Base-by-base conservation (phyloP, 2,329 filamentous ascomycete species). In the Leptographium galeiforme region DNA sequence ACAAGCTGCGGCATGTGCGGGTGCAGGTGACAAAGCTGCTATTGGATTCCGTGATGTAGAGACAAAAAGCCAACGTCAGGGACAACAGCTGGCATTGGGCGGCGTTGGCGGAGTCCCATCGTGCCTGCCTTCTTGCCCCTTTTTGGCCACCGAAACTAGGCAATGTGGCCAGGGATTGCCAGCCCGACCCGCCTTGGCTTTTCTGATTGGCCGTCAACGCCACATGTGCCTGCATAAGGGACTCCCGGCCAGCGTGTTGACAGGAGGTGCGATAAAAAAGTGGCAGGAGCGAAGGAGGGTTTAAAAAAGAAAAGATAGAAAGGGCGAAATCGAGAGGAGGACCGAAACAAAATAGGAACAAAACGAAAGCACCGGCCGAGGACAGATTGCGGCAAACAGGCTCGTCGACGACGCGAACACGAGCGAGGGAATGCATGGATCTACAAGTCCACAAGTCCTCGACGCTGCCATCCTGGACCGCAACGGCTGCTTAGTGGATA, bases 171-270 rank as follows among this genome's bases (percentile, higher is more conserved):
- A 45, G 50, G 53, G 53, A 48, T 48, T 36, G 36, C 30, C 47
- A 30, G 36, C 45, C 40, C 30, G 53, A 52, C 57, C 57, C 53
- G 53, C 53, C 39, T 33, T 39, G 30, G 47, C 16, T 16, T 18
- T 45, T 40, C 50, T 55, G 33, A 59, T 58, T 59, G 56, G 56
- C 46, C 34, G 46, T 8, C 38, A 25, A 25, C 14, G 49, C 52
- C 40, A 52, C 48, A 18, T 52, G 57, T 59, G 55, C 56, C 57
- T 59, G 57, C 57, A 59, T 57, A 55, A 56, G 56, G 55, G 52
- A 53, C 56, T 19, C 33, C 52, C 51, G 50, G 19, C 39, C 40
- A 44, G 32, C 19, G 49, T 14, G 50, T 18, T 38, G 49, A 14
- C 30, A 45, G 50, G n/a, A 38, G n/a, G 41, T 51, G 49, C 49